Percentiles rank a stretch among this genome's conserved stretches.
Evolutionary conservation across 305 asterid species (phyloP).

Genomic region (Coffea humblotiana): DNA sequence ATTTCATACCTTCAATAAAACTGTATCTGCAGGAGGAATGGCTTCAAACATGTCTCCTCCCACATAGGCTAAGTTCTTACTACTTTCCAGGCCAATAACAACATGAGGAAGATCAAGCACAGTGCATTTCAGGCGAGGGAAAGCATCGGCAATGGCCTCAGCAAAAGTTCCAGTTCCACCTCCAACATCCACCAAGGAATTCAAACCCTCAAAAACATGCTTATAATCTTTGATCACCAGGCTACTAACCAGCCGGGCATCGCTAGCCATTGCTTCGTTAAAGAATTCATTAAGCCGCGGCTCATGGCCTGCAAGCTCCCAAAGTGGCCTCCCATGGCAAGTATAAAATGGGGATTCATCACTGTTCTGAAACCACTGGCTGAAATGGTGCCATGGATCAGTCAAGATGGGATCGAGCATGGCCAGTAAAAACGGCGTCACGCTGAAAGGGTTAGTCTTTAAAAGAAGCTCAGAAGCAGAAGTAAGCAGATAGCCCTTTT

Average conservation of each 20-base stretch:
- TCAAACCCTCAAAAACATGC: conserved; percentile 14
- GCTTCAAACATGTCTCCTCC: conserved; percentile 53
- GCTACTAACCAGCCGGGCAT: neutral
- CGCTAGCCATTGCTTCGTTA: conserved; percentile 9
- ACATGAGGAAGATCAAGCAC: conserved; percentile 28
- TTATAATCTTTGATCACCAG: neutral
- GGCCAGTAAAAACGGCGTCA: neutral
- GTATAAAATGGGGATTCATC: conserved; percentile 15
- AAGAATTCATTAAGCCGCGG: neutral
- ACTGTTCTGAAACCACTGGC: conserved; percentile 19
- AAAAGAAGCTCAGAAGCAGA: conserved; percentile 27
- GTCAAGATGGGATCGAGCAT: conserved; percentile 20
- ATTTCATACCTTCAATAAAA: conserved; percentile 43
- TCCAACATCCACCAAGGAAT: conserved; percentile 20
- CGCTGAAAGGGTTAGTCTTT: conserved; percentile 20
- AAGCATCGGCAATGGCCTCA: conserved; percentile 17
- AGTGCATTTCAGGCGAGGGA: conserved; percentile 15
- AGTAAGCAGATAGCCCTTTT: conserved; percentile 22
- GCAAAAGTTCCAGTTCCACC: conserved; percentile 25
- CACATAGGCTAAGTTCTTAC: conserved; percentile 18
- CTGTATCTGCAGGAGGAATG: conserved; percentile 39
- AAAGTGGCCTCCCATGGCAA: neutral
- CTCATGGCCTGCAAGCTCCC: too few relatives aligned
- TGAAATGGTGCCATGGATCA: conserved; percentile 12
- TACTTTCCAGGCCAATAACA: conserved; percentile 14